Percentiles rank a stretch among this genome's conserved stretches.
Conservation (phyloP, 176 grass and related monocot genomes). For the Elymus sibiricus region DNA sequence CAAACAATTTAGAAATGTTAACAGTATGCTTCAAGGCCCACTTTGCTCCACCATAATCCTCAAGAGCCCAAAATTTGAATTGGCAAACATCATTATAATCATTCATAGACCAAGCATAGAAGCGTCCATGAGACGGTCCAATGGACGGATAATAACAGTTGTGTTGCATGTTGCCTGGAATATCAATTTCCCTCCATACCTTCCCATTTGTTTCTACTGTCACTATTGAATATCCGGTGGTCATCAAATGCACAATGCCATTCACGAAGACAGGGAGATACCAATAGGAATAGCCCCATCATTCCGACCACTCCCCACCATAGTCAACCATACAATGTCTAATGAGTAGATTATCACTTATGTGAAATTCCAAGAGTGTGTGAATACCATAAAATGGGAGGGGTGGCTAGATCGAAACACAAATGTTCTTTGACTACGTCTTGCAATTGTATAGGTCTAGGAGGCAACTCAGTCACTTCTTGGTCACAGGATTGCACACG, state of each 20-base stretch:
- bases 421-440: neutral
- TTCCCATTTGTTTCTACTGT: neutral
- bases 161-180: no score
- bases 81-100: neutral
- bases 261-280: neutral
- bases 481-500: neutral
- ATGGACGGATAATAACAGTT: neutral
- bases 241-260: neutral
- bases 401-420: neutral
- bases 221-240: neutral
- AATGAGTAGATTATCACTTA: neutral
- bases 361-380: neutral
- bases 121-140: neutral
- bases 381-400: constrained; percentile 1
- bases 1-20: neutral
- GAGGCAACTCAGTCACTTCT: neutral
- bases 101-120: neutral
- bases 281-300: neutral
- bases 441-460: neutral
- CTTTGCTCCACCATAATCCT: neutral
- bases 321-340: neutral
- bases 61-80: neutral
- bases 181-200: neutral
- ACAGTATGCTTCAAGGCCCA: neutral
- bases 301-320: neutral